Percentiles rank a stretch among this genome's conserved stretches.
These are phyloP conservation scores for Zea mays DNA, from an alignment of 176 grass and related monocot species.

Conservation along the genomic window DNA sequence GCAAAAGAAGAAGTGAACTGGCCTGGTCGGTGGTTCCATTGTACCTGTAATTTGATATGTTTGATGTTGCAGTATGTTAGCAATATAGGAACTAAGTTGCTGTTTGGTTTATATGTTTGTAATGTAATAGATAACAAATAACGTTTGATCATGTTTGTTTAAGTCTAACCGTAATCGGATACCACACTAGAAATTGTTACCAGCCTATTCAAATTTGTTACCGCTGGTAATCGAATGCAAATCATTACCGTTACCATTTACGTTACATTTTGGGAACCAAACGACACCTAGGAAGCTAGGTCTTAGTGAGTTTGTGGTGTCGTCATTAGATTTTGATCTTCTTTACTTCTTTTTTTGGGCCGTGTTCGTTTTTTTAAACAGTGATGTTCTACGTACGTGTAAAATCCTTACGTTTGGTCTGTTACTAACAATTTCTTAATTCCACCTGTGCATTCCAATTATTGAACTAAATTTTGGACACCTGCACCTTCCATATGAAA, in stretches of 20 bases:
- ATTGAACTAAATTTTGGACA: slow-evolving; percentile 2
- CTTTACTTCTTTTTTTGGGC: not conserved
- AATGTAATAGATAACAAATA: too few relatives aligned
- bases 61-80: not conserved
- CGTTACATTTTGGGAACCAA: too few relatives aligned
- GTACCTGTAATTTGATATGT: not conserved
- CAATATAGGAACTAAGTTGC: not conserved
- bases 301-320: not conserved
- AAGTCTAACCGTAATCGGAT: too few relatives aligned
- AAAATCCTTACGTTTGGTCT: not conserved
- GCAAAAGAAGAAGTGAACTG: slow-evolving; percentile 48
- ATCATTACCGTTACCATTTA: too few relatives aligned
- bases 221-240: too few relatives aligned
- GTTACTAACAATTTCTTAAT: not conserved
- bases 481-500: slow-evolving; percentile 3
- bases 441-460: slow-evolving; percentile 2
- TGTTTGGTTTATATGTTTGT: too few relatives aligned
- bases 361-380: slow-evolving; percentile 5
- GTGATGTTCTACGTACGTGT: slow-evolving; percentile 1
- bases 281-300: not conserved
- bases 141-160: too few relatives aligned
- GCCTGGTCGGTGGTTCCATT: not conserved
- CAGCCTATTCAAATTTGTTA: too few relatives aligned
- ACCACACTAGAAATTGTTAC: too few relatives aligned
- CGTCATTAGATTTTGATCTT: slow-evolving; percentile 16